Percentiles rank a stretch among this genome's conserved stretches.
phyloP scores from a whole-genome alignment of 1,284 basidiomycete genomes.

The Ceratobasidium sp. region DNA sequence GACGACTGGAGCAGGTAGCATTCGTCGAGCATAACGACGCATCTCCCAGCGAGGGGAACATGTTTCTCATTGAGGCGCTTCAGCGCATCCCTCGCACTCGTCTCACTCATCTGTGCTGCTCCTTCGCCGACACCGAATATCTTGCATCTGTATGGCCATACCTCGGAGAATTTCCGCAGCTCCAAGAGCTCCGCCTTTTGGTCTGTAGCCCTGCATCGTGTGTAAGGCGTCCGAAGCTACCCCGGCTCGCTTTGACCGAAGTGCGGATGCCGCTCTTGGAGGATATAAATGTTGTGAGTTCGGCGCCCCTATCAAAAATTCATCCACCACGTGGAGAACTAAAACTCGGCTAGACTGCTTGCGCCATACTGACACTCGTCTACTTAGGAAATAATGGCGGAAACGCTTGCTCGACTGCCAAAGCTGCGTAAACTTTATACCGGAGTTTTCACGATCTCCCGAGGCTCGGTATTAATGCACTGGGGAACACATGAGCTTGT shows the following conservation, averaged over 20 bases:
- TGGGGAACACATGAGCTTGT: conserved; percentile 31
- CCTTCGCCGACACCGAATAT: conserved; percentile 31
- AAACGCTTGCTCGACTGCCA: conserved; percentile 17
- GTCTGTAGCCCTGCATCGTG: conserved; percentile 37
- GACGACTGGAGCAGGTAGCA: conserved; percentile 9
- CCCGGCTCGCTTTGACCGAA: conserved; percentile 31
- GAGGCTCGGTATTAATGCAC: conserved; percentile 33
- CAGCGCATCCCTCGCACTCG: conserved; percentile 32
- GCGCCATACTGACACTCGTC: conserved; percentile 12
- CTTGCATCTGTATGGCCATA: conserved; percentile 36
- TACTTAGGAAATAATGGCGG: conserved; percentile 23
- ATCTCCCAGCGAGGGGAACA: conserved; percentile 14
- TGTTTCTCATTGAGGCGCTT: conserved; percentile 36
- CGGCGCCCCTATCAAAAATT: conserved; percentile 32
- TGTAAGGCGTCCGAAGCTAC: conserved; percentile 34
- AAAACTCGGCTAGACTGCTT: conserved; percentile 13
- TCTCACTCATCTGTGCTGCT: conserved; percentile 35
- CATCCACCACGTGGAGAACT: conserved; percentile 16
- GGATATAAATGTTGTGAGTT: conserved; percentile 30
- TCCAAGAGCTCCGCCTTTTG: conserved; percentile 37
- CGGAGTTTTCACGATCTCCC: conserved; percentile 38
- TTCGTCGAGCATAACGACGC: conserved; percentile 33
- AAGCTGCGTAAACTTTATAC: conserved; percentile 32
- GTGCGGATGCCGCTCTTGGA: conserved; percentile 37
- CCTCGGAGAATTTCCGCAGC: conserved; percentile 39